A percentile compares a stretch with the other conserved stretches of the same genome.
Conservation (phyloP, 345 rosid species). For the Gossypium sturtianum region DNA sequence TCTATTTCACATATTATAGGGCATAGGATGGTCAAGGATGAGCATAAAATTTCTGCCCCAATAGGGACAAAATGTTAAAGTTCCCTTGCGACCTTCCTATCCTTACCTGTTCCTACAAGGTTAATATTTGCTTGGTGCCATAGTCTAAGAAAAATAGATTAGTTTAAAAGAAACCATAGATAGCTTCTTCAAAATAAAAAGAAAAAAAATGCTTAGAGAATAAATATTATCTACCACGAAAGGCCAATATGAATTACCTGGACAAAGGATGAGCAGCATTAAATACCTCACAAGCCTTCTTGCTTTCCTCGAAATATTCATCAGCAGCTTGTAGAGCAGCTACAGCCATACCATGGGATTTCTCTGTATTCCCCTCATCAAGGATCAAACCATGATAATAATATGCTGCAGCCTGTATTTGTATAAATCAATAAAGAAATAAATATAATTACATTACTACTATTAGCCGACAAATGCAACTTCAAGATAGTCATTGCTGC, state of each 20-base stretch:
- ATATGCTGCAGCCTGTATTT: conserved; percentile 89
- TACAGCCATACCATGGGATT: conserved; percentile 90
- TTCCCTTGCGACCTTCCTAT: no score
- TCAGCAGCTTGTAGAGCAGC: conserved; percentile 97
- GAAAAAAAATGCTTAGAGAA: no score
- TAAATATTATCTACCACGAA: no score
- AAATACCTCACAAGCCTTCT: conserved; percentile 72
- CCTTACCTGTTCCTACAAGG: no score
- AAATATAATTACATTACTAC: background rate
- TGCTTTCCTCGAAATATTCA: conserved; percentile 80
- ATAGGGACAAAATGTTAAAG: no score
- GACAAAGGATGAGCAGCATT: conserved; percentile 69
- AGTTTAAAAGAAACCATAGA: no score
- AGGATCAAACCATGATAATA: conserved; percentile 97
- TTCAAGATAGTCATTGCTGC: background rate
- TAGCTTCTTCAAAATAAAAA: no score
- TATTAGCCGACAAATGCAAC: background rate
- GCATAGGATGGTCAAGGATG: no score
- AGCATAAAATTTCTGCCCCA: no score
- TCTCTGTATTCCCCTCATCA: conserved; percentile 96
- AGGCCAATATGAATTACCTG: conserved; percentile 43
- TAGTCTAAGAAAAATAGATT: no score
- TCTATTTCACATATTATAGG: no score
- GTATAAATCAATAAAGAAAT: conserved; percentile 11
- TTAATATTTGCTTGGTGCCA: no score